Evolutionary conservation across 495 filamentous ascomycete species (phyloP), one percentile per base, ranked within the genome.

Genomic region (Amphirosellinia nigrospora): DNA sequence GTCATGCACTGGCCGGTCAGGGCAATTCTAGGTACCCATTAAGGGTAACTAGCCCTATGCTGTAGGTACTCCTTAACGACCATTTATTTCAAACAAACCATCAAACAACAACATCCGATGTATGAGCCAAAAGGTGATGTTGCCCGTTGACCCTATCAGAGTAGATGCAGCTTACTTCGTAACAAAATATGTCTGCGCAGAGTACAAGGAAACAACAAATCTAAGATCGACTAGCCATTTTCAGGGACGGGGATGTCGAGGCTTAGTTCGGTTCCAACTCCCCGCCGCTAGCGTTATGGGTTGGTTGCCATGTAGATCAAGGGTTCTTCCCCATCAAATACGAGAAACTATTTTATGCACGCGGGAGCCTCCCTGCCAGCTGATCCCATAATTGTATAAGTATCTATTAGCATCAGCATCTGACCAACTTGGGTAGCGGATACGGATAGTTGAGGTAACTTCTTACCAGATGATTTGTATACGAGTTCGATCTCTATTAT

Each of bases 241-340:
- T 39, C 0, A 21, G 45, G 30, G 39, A 52, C 45, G 30, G 45
- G 45, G 16, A 38, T 50, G 60, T 16, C 19, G 19, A 38, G 28
- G 62, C 62, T 50, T 38, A 64, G 62, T 30, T 36, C 43, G 43
- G 21, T 34, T 45, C 28, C 26, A 64, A 50, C 30, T 50, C 62
- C 62, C 45, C 41, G 62, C 62, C 10, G 30, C 62, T 52, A 64
- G 62, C 30, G 41, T 8, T 52, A n/a, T 48, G 62, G 41, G n/a
- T n/a, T n/a, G 30, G 41, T 32, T 63, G n/a, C 58, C 34, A 16
- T 50, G 26, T 36, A 52, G 62, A 64, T 48, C 62, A 48, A 64
- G 62, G 62, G 62, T 50, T 28, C 23, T 46, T 36, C 36, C 19
- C 62, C 62, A 64, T 50, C 45, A 50, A 62, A 64, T 64, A 64